Evolutionary conservation across 129 eudicot species (phyloP).

Genomic region (Chrysanthemum makinoi): DNA sequence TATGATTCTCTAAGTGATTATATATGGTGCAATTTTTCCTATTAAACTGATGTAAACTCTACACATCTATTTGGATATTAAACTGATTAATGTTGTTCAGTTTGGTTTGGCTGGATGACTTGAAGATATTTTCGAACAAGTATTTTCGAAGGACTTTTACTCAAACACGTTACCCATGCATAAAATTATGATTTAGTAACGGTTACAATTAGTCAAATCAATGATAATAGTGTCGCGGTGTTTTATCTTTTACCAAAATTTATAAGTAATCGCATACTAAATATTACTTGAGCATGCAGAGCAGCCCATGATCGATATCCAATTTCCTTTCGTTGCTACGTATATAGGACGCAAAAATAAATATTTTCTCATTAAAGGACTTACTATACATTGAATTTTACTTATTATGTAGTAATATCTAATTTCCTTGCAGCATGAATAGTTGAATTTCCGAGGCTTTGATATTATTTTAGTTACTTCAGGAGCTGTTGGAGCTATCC

Average conservation of each 20-base stretch:
- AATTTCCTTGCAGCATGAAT: slow-evolving; percentile 58
- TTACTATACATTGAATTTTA: slow-evolving; percentile 6
- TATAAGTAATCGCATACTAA: slow-evolving; percentile 4
- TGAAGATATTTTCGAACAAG: slow-evolving; percentile 88
- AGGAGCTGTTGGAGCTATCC: slow-evolving; percentile 96
- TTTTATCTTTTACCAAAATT: slow-evolving; percentile 18
- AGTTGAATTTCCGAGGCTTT: slow-evolving; percentile 68
- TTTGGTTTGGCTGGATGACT: slow-evolving; percentile 64
- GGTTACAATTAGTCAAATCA: not conserved
- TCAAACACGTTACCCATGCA: not conserved
- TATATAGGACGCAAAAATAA: no score
- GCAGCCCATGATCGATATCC: not conserved
- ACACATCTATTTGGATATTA: no score
- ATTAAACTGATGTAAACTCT: no score
- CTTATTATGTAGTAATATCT: not conserved
- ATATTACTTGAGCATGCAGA: slow-evolving; percentile 2
- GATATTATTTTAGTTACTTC: slow-evolving; percentile 86
- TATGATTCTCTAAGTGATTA: no score
- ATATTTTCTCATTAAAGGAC: no score
- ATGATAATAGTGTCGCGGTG: not conserved
- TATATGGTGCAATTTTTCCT: no score
- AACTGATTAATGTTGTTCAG: no score
- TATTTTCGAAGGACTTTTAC: slow-evolving; percentile 12
- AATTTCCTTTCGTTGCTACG: not conserved
- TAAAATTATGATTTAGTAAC: slow-evolving; percentile 12